Conservation (phyloP, 257 asterid genomes). For the Voacanga thouarsii region DNA sequence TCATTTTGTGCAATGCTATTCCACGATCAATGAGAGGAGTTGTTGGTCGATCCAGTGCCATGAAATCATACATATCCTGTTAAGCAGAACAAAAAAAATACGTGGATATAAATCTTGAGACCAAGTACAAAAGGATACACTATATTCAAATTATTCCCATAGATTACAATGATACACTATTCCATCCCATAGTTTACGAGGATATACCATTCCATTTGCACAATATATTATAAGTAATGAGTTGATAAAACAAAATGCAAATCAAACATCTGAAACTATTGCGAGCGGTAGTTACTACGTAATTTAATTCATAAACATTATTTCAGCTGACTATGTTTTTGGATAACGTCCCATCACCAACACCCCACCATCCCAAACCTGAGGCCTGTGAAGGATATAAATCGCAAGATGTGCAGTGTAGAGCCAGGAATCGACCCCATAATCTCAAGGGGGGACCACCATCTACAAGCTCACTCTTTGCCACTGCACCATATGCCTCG, state of each 20-base stretch:
- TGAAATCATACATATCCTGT: constrained; percentile 99
- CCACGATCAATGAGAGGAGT: constrained; percentile 95
- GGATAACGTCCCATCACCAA: too few species aligned
- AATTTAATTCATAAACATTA: not conserved
- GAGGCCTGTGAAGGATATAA: too few species aligned
- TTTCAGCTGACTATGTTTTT: too few species aligned
- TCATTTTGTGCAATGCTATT: constrained; percentile 97
- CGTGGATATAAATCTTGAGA: not conserved
- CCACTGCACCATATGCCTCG: too few species aligned
- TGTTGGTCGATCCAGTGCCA: constrained; percentile 92
- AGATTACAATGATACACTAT: not conserved
- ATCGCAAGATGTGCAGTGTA: too few species aligned
- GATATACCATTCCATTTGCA: not conserved
- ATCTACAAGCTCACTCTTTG: too few species aligned
- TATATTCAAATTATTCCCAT: not conserved
- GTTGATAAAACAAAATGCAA: not conserved
- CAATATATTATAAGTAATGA: not conserved
- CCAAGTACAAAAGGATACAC: not conserved
- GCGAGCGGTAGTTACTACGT: not conserved
- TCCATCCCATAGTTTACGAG: not conserved
- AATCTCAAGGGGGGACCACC: too few species aligned
- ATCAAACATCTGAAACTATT: not conserved
- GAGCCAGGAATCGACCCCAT: too few species aligned
- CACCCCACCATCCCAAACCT: too few species aligned
- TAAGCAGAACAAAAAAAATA: not conserved